Conservation (phyloP, 2,329 filamentous ascomycete species). For the Ophiostoma perfectum region DNA sequence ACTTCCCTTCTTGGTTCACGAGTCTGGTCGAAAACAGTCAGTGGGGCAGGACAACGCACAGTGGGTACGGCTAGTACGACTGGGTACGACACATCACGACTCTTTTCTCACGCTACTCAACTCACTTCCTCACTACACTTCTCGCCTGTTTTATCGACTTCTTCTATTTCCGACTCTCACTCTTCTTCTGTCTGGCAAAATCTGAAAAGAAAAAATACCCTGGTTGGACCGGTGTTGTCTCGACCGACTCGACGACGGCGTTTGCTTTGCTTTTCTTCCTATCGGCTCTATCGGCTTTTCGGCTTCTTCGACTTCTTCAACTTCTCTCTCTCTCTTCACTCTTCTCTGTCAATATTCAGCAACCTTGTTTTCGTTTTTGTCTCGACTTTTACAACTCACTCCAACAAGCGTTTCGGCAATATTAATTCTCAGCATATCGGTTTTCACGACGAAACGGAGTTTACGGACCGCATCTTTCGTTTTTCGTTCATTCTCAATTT, state of each 20-base stretch:
- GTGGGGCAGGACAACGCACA: not conserved
- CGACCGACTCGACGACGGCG: slow-evolving; percentile 2
- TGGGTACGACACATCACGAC: slow-evolving; percentile 3
- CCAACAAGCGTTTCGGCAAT: slow-evolving; percentile 25
- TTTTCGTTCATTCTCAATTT: slow-evolving; percentile 27
- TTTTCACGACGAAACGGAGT: slow-evolving; percentile 39
- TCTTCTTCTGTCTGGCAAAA: slow-evolving; percentile 20
- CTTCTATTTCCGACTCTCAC: not conserved
- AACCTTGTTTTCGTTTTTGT: not conserved
- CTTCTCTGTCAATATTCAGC: not conserved
- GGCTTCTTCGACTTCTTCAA: not conserved
- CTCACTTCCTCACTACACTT: not conserved
- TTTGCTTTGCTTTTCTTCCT: not conserved
- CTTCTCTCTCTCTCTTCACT: not conserved
- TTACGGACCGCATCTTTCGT: slow-evolving; percentile 29
- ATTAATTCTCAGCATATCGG: slow-evolving; percentile 21
- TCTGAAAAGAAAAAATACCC: slow-evolving; percentile 29
- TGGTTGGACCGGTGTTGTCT: slow-evolving; percentile 33
- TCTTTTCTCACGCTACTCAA: not conserved
- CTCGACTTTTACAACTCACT: not conserved
- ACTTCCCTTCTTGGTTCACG: too few species aligned
- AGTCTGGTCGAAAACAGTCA: not conserved
- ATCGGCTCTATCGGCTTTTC: not conserved
- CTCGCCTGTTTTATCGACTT: not conserved
- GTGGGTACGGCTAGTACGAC: not conserved